phyloP scores from a whole-genome alignment of 768 basidiomycete species.

The Russula lepida region DNA sequence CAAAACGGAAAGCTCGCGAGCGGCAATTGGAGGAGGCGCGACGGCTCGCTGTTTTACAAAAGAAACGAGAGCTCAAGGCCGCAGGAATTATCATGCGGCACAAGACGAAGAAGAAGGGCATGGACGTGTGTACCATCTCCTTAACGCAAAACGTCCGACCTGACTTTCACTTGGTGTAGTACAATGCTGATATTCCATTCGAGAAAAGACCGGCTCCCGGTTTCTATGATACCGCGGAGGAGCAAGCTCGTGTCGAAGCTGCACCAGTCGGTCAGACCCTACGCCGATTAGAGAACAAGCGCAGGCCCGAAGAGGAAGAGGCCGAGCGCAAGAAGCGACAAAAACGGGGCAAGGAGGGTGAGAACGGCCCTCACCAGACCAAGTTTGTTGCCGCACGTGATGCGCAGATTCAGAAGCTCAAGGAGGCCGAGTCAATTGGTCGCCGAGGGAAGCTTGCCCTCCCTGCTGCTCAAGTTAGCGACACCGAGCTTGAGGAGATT shows the following conservation, averaged over 20 bases:
- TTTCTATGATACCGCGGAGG: conserved; percentile 95
- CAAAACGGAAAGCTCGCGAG: conserved; percentile 96
- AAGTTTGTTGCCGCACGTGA: conserved; percentile 97
- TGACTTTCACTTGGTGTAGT: conserved; percentile 39
- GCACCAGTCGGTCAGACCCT: conserved; percentile 89
- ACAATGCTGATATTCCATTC: conserved; percentile 97
- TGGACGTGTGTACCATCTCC: conserved; percentile 63
- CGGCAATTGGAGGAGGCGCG: conserved; percentile 95
- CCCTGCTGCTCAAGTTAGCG: conserved; percentile 88
- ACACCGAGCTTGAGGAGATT: conserved; percentile 92
- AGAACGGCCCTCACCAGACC: conserved; percentile 58
- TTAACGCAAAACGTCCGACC: background rate
- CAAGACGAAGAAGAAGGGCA: conserved; percentile 93
- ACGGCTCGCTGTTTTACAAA: conserved; percentile 88
- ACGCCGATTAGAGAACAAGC: conserved; percentile 90
- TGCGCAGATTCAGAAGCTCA: conserved; percentile 94
- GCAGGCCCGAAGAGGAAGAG: conserved; percentile 89
- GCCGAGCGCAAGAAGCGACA: conserved; percentile 88
- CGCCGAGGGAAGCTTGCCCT: conserved; percentile 76
- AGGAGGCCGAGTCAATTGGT: conserved; percentile 94
- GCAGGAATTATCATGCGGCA: conserved; percentile 96
- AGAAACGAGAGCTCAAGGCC: conserved; percentile 95
- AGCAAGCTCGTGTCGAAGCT: conserved; percentile 76
- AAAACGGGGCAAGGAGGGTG: conserved; percentile 66
- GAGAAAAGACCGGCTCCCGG: conserved; percentile 94